Base-by-base conservation (phyloP, 192 early-diverging fungal species). In the Backusella sp. region DNA sequence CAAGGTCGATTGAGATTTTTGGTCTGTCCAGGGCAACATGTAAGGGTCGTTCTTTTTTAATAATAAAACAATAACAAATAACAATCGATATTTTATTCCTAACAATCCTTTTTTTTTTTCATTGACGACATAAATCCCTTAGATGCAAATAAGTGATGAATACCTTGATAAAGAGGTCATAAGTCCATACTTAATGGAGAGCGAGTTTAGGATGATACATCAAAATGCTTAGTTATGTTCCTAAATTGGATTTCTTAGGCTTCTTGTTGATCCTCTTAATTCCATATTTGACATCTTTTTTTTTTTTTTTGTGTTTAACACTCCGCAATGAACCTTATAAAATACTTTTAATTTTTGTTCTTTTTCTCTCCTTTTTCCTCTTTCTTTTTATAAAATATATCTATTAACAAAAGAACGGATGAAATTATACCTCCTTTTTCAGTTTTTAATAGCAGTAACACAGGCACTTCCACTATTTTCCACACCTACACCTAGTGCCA, bases 1-100 rank as follows among this genome's bases (percentile, higher is more conserved):
- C 73, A 75, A 36, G 79, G 79, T 36, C 80, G 79, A 42, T 75
- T 91, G 0, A 59, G 78, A 26, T 91, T 87, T 79, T 80, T 85
- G 26, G 76, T 73, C 12, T 75, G 85, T 73, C 84, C 84, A 77
- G 85, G 87, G 28, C 68, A 79, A 62, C 90, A 91, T 77, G 90
- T 91, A 84, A 80, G 84, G 72, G 17, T 19, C 23, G 32, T 42
- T 23, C 46, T 32, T 17, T 66, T n/a, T 17, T 23, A 68, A 28
- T 34, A 52, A 42, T 21, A 26, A 41, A 26, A 41, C 11, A 11
- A 41, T 41, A 41, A 11, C 15, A 15, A 44, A 35, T 7, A 32
- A 59, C 26, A 17, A 70, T 49, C 26, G 15, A 37, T 9, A 73
- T 37, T 66, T 39, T 76, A 23, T 65, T 68, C 8, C 6, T 39